phyloP scores from a whole-genome alignment of 2,329 filamentous ascomycete species.

The Raffaelea albimanens region DNA sequence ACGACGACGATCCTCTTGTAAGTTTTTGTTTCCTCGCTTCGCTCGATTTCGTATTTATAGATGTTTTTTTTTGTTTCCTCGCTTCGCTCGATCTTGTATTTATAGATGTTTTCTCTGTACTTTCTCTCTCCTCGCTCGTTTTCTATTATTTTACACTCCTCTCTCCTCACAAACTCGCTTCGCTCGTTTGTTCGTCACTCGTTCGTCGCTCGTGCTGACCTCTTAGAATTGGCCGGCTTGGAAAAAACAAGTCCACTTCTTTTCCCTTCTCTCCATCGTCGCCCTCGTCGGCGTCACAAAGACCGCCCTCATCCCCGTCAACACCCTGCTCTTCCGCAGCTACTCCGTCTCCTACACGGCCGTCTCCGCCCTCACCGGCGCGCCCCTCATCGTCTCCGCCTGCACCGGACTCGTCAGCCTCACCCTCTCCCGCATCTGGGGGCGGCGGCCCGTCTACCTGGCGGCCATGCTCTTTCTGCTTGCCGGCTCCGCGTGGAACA shows the following conservation, averaged over 20 bases:
- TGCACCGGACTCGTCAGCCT: slow-evolving; percentile 32
- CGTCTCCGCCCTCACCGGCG: slow-evolving; percentile 40
- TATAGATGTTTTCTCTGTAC: no score
- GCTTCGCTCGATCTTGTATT: no score
- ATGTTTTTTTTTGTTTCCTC: no score
- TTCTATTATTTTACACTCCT: no score
- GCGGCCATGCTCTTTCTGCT: slow-evolving; percentile 35
- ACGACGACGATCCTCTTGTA: slow-evolving; percentile 44
- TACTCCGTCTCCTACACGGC: slow-evolving; percentile 37
- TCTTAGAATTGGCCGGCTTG: slow-evolving; percentile 45
- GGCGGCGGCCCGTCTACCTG: slow-evolving; percentile 45
- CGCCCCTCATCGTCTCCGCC: slow-evolving; percentile 41
- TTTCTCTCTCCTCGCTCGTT: no score
- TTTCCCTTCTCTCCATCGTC: slow-evolving; percentile 35
- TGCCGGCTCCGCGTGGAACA: slow-evolving; percentile 39
- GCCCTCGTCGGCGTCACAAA: slow-evolving; percentile 42
- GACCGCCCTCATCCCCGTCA: slow-evolving; percentile 41
- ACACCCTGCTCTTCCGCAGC: slow-evolving; percentile 30
- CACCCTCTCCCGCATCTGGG: slow-evolving; percentile 34
- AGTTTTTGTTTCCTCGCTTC: no score
- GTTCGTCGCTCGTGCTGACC: no score
- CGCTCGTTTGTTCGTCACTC: no score
- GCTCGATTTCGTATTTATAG: no score
- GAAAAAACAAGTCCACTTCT: slow-evolving; percentile 42
- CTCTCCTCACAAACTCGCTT: no score